These are phyloP conservation scores for Symmetrospora coprosmae DNA, from an alignment of 768 basidiomycete genomes.

Conservation along the genomic window DNA sequence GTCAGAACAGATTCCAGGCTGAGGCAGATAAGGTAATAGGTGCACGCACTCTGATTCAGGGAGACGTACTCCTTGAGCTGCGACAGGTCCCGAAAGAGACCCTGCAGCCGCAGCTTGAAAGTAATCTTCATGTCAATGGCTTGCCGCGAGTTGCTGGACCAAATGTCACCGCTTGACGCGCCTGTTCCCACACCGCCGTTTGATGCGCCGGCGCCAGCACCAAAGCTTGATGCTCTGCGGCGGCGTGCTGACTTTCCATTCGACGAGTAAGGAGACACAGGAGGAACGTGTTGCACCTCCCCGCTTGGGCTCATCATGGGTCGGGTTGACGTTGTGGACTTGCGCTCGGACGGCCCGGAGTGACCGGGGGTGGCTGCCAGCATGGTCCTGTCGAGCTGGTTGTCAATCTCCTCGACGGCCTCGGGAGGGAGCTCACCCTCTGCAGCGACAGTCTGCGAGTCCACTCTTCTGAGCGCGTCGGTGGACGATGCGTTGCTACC, in stretches of 20 bases:
- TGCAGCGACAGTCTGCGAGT: too few species aligned
- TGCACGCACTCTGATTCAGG: constrained; percentile 66
- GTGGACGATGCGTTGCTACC: constrained; percentile 24
- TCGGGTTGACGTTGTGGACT: neutral
- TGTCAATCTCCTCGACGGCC: constrained; percentile 48
- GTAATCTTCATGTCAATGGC: constrained; percentile 68
- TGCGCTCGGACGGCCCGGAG: neutral
- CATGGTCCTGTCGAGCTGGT: constrained; percentile 27
- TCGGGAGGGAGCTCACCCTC: constrained; percentile 45
- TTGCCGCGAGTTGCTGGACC: constrained; percentile 59
- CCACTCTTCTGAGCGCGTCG: constrained; percentile 41
- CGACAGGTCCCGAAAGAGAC: constrained; percentile 49
- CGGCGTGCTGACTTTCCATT: too few species aligned
- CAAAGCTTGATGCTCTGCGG: constrained; percentile 5
- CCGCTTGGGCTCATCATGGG: too few species aligned
- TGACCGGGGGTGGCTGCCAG: constrained; percentile 2
- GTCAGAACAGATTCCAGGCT: constrained; percentile 63
- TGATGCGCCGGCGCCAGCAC: constrained; percentile 15
- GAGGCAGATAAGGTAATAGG: constrained; percentile 60
- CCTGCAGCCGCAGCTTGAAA: constrained; percentile 78
- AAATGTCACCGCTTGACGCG: constrained; percentile 23
- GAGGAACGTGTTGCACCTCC: too few species aligned
- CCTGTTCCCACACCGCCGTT: constrained; percentile 30
- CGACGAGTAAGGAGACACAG: too few species aligned
- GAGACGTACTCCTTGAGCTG: constrained; percentile 69